Base-by-base conservation (phyloP, 2,329 filamentous ascomycete genomes). In the Calonectria hawksworthii region DNA sequence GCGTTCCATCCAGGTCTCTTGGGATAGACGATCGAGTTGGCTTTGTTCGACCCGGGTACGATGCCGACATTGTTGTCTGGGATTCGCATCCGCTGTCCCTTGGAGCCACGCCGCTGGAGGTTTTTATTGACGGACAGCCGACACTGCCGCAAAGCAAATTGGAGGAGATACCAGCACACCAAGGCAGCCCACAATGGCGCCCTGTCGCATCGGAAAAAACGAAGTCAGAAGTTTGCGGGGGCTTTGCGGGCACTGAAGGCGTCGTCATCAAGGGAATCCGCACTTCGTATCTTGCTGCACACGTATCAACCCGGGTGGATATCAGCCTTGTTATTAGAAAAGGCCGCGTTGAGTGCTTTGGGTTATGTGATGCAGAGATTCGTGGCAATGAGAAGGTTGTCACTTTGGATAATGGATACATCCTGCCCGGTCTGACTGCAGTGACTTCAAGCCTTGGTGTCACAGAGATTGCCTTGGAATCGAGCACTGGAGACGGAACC, bases 41-140 rank as follows among this genome's bases (percentile, higher is more conserved):
- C 3, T 88, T 86, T 72, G 82, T 82, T 11, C 83, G 84, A 18
- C 78, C 85, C 4, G 87, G 88, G 5, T 89, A 88, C 72, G 88
- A 90, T 77, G 88, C 88, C 18, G 88, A 90, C 72, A 77, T 90
- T 36, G 88, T 88, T 6, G 82, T 89, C 6, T 89, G 88, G 88
- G 85, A 89, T 72, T 84, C 84, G 0, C 87, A 89, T 74, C 88
- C 88, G 3, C 82, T 89, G 1, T 82, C 84, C 16, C 77, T 87
- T 21, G 88, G 87, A 8, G 86, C 88, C 14, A 88, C 85, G 5
- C 86, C 88, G 4, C 77, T 86, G 13, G 86, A 89, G 72, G 88
- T 89, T 18, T 89, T 85, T 47, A 86, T 89, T 74, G 88, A 89
- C 76, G 88, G 88, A 2, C 54, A 36, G 21, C 32, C 54, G 13